Base-by-base conservation (phyloP, 177 flowering plant species). In the Telopea speciosissima region DNA sequence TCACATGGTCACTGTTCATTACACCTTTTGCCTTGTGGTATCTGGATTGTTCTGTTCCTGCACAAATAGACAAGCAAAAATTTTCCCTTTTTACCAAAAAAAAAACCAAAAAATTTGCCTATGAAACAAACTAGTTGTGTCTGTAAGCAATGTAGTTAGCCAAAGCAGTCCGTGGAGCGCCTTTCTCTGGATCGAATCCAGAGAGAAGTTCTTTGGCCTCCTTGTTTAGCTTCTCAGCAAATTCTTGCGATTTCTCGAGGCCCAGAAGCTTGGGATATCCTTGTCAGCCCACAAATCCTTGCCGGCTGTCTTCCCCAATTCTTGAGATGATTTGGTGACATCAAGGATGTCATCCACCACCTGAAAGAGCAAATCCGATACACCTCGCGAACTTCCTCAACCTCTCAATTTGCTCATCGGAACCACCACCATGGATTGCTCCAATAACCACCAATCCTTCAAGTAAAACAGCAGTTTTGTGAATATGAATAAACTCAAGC, bases 271-370 rank as follows among this genome's bases (percentile, higher is more conserved):
- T 79, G 14, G 84, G 81, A 28, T 74, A 81, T 2, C 49, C 58
- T 81, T 79, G 19, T 76, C 80, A 10, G 72, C 65, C 14, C 62
- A 67, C 70, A 74, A 40, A 63, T 81, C 84, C 63, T 81, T 81
- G 10, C 80, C 78, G 0, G 84, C 84, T 5, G 80, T 79, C 67
- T 81, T 81, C 28, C 81, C 84, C 67, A 81, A 24, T 59, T 76
- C 80, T 40, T 70, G 31, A 0, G 81, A 76, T n/a, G 83, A 81
- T 45, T 72, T 72, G 1, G 83, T 81, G 3, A 72, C 78, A 65
- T 81, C 83, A 1, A 81, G 69, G 10, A 81, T 81, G 54, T 81
- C 83, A 24, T 81, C 83, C 58, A 81, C 81, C 33, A 81, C 81
- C 64, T 81, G 83, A 63, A 76, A 76, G 59, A 78, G 44, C 63